These are phyloP conservation scores for Meyerozyma sp. DNA, from an alignment of 1,139 yeast genomes.

Conservation along the genomic window DNA sequence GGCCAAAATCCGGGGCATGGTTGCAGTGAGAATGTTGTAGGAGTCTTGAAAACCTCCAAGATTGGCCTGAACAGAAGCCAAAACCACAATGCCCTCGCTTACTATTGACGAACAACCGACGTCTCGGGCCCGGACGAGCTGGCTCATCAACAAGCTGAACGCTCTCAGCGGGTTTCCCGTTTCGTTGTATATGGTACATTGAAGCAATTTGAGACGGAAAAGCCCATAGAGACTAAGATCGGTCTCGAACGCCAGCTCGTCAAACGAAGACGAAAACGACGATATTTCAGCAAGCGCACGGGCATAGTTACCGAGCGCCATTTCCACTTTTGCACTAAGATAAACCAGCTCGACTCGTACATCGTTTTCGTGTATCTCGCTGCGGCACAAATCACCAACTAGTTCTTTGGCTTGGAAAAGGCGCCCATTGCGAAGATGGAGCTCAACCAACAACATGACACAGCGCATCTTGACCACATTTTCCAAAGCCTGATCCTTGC, in stretches of 20 bases:
- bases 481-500: constrained; percentile 5
- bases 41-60: constrained; percentile 34
- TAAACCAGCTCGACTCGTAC: not conserved
- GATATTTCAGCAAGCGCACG: constrained; percentile 21
- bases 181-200: constrained; percentile 33
- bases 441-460: constrained; percentile 27
- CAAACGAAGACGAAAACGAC: constrained; percentile 12
- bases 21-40: constrained; percentile 23
- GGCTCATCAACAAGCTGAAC: constrained; percentile 39
- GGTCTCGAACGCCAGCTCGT: constrained; percentile 16
- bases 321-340: constrained; percentile 8
- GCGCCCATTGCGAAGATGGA: constrained; percentile 34
- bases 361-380: constrained; percentile 2
- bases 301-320: constrained; percentile 23
- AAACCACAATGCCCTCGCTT: constrained; percentile 34
- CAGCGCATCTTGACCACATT: not conserved
- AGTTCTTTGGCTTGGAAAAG: constrained; percentile 19
- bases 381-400: constrained; percentile 15
- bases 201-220: constrained; percentile 39
- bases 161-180: constrained; percentile 37
- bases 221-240: constrained; percentile 30
- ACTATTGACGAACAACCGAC: constrained; percentile 35
- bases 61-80: constrained; percentile 33
- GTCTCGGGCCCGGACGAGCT: constrained; percentile 34
- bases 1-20: constrained; percentile 38